Base-by-base conservation (phyloP, 2,329 filamentous ascomycete species). In the Sarocladiaceae sp. region DNA sequence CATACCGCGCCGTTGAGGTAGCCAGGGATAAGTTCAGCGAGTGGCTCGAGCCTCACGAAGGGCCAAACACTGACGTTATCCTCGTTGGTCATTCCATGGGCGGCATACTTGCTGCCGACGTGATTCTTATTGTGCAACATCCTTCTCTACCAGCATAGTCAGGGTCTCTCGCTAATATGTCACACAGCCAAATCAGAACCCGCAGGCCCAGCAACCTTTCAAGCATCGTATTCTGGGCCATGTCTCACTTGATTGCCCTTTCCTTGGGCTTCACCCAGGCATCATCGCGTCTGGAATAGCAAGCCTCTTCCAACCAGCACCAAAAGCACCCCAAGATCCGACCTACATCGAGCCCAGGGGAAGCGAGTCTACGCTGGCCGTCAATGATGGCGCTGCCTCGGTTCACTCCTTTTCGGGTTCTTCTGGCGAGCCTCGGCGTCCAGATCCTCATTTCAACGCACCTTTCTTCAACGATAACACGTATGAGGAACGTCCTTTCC, bases 51-150 rank as follows among this genome's bases (percentile, higher is more conserved):
- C 88, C 88, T 6, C 87, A 94, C 54, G 84, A 91, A 60, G 78
- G 78, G 21, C 66, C 73, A 3, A 76, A 70, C 16, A 89, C 88
- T 1, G 90, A 96, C 66, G 73, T 94, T 2, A 72, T 96, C 16
- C 71, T 96, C 3, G 69, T 95, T 3, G 89, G 90, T 1, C 90
- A 95, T 61, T 94, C 87, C 33, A 91, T 96, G 80, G 90, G 90
- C 13, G 90, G 90, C 2, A 71, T 96, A 19, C 63, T 96, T 20
- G 79, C 85, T 20, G 87, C 86, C 2, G 90, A 96, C 54, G 77
- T 94, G 20, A 80, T 80, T 3, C 67, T 95, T 34, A 74, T 85
- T 60, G 74, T 73, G 55, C n/a, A n/a, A n/a, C n/a, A n/a, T n/a
- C n/a, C n/a, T n/a, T n/a, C n/a, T n/a, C n/a, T n/a, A n/a, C n/a